Conservation (phyloP, 495 filamentous ascomycete species). For the Tuber melanosporum region DNA sequence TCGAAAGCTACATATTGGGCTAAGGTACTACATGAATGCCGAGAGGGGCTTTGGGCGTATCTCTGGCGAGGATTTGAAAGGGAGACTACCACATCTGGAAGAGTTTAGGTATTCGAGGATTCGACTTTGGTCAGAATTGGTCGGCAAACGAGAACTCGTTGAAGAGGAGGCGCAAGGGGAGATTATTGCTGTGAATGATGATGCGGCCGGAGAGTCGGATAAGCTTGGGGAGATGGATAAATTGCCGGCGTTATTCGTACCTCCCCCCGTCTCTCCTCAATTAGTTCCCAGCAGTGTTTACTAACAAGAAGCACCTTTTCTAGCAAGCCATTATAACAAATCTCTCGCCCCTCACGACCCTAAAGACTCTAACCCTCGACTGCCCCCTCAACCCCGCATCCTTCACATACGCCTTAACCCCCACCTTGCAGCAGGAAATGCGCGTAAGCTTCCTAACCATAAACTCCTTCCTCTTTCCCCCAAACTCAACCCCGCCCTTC, state of each 20-base stretch:
- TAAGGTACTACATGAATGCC: neutral
- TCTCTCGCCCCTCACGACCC: constrained; percentile 9
- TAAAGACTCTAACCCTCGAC: constrained; percentile 16
- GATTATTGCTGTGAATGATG: neutral
- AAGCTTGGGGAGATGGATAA: neutral
- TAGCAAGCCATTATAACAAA: constrained; percentile 4
- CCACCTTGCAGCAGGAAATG: neutral
- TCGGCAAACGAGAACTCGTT: neutral
- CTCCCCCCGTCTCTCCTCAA: neutral
- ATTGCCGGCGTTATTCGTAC: neutral
- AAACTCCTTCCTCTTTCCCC: neutral
- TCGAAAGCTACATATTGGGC: constrained; percentile 3
- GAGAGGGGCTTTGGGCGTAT: neutral
- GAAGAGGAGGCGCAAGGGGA: neutral
- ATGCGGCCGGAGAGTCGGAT: neutral
- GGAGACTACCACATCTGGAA: neutral
- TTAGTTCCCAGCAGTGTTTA: neutral
- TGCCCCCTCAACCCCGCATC: constrained; percentile 13
- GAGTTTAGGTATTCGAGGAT: constrained; percentile 13
- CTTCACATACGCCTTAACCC: constrained; percentile 9
- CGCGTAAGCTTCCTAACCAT: neutral
- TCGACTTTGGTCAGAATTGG: constrained; percentile 1
- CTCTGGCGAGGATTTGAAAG: neutral
- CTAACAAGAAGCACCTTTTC: neutral
- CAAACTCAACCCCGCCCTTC: neutral